phyloP scores from a whole-genome alignment of 495 filamentous ascomycete species.

The Acidiella bohemica region DNA sequence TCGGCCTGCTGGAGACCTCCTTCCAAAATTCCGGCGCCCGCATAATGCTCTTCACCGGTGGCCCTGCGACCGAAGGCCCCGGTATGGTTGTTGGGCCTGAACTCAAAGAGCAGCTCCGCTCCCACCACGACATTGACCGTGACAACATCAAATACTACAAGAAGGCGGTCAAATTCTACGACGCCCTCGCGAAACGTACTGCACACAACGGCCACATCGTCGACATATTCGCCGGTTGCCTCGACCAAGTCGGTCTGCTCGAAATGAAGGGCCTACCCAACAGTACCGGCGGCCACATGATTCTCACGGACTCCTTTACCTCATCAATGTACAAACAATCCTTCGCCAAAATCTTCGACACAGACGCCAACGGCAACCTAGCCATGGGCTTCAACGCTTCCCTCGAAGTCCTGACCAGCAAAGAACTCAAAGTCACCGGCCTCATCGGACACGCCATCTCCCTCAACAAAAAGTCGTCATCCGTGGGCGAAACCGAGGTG shows the following conservation, averaged over 20 bases:
- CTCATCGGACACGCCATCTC: slow-evolving; percentile 95
- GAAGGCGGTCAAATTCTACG: slow-evolving; percentile 98
- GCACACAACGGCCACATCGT: slow-evolving; percentile 95
- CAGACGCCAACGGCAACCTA: slow-evolving; percentile 85
- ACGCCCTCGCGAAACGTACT: slow-evolving; percentile 86
- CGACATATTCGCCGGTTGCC: slow-evolving; percentile 94
- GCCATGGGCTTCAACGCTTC: slow-evolving; percentile 98
- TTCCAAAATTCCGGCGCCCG: slow-evolving; percentile 91
- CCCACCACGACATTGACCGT: slow-evolving; percentile 96
- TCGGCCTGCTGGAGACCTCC: slow-evolving; percentile 80
- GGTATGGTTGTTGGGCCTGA: slow-evolving; percentile 97
- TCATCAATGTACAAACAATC: slow-evolving; percentile 99
- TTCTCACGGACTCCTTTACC: slow-evolving; percentile 96
- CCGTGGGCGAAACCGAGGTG: slow-evolving; percentile 94
- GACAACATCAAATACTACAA: slow-evolving; percentile 99
- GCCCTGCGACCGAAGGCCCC: slow-evolving; percentile 89
- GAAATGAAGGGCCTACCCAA: slow-evolving; percentile 99
- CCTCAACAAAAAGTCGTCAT: slow-evolving; percentile 93
- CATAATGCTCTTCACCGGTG: slow-evolving; percentile 96
- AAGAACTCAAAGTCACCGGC: slow-evolving; percentile 96
- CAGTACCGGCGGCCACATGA: slow-evolving; percentile 95
- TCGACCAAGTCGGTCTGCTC: slow-evolving; percentile 93
- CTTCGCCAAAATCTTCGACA: slow-evolving; percentile 94
- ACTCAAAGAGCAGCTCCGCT: slow-evolving; percentile 89
- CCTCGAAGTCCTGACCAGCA: slow-evolving; percentile 90